A percentile compares a stretch with the other conserved stretches of the same genome.
These are phyloP conservation scores for Pseudopithomyces chartarum DNA, from an alignment of 2,329 filamentous ascomycete genomes.

Conservation along the genomic window DNA sequence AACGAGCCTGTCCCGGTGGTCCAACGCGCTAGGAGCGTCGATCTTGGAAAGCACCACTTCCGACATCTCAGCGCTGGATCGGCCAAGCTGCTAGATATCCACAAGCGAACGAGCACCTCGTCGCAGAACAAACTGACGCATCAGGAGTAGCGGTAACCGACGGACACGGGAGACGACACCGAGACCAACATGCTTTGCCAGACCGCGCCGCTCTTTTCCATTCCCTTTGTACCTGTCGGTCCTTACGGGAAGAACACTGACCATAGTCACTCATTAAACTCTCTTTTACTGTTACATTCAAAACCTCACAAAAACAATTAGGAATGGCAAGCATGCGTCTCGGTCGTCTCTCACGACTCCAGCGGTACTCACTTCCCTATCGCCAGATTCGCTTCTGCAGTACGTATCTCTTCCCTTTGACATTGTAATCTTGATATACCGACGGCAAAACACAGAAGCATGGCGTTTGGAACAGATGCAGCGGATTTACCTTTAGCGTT, in stretches of 20 bases:
- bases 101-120: conserved; percentile 38
- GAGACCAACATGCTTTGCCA: conserved; percentile 35
- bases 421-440: neutral
- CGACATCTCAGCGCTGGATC: conserved; percentile 79
- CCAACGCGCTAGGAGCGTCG: conserved; percentile 73
- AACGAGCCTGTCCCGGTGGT: conserved; percentile 39
- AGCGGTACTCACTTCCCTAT: neutral
- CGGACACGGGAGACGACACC: conserved; percentile 15
- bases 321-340: conserved; percentile 22
- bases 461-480: conserved; percentile 21
- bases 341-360: conserved; percentile 5
- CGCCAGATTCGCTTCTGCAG: neutral
- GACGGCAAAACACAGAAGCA: conserved; percentile 18
- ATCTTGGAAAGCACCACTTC: conserved; percentile 67
- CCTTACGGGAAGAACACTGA: conserved; percentile 27
- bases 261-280: conserved; percentile 15
- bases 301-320: neutral
- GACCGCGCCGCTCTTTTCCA: conserved; percentile 39
- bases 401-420: neutral
- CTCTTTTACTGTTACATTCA: conserved; percentile 12
- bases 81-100: conserved; percentile 72
- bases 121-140: conserved; percentile 31
- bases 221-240: conserved; percentile 43
- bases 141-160: conserved; percentile 23
- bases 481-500: conserved; percentile 5